Conservation (phyloP, 306 rosid genomes). For the Malus fusca region DNA sequence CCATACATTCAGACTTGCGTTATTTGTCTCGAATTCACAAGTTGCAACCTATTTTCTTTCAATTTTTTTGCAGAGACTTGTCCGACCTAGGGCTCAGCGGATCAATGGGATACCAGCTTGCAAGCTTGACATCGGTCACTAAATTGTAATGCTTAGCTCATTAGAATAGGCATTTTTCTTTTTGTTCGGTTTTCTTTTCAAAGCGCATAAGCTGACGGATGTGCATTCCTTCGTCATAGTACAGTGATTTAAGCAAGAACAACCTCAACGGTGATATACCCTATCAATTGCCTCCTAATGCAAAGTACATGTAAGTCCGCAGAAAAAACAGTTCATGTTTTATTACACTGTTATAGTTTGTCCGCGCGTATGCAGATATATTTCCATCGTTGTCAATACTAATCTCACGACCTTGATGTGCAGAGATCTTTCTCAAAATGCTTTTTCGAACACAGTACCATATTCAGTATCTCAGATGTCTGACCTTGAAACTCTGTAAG, state of each 20-base stretch:
- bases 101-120: conserved; percentile 73
- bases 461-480: conserved; percentile 68
- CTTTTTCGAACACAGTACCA: conserved; percentile 60
- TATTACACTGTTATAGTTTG: neutral
- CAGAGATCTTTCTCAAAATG: conserved; percentile 78
- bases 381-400: conserved; percentile 7
- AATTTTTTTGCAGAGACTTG: conserved; percentile 44
- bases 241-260: conserved; percentile 94
- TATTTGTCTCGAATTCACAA: neutral
- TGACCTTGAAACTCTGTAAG: conserved; percentile 58
- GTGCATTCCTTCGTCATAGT: conserved; percentile 57
- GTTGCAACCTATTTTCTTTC: conserved; percentile 6
- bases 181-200: neutral
- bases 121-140: conserved; percentile 67
- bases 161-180: conserved; percentile 1
- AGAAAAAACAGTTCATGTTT: neutral
- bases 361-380: neutral
- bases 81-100: conserved; percentile 57
- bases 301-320: conserved; percentile 52
- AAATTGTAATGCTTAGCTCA: conserved; percentile 57
- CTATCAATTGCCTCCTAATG: conserved; percentile 88
- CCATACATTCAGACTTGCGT: neutral
- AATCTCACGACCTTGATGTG: conserved; percentile 16
- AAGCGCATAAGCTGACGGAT: conserved; percentile 26
- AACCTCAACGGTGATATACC: conserved; percentile 69